Evolutionary conservation across 768 basidiomycete species (phyloP).

Genomic region (Agrocybe chaxingu): DNA sequence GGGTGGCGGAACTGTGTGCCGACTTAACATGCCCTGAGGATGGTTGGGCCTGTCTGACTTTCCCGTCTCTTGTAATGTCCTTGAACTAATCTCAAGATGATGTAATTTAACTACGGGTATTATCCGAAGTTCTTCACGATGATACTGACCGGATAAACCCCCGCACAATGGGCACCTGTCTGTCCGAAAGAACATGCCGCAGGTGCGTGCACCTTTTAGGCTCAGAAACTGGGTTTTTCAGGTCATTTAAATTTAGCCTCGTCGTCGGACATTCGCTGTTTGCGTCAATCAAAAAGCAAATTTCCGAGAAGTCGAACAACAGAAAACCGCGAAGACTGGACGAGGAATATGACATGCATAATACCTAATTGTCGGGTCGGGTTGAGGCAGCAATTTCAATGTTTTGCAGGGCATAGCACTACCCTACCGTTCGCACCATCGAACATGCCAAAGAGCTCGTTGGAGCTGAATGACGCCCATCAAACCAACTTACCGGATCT

Average conservation of each 20-base stretch:
- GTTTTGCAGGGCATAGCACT: too few relatives aligned
- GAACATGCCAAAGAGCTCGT: too few relatives aligned
- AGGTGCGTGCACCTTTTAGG: constrained; percentile 14
- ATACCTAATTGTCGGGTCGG: not conserved
- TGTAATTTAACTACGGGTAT: not conserved
- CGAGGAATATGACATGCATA: not conserved
- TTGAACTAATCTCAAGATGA: not conserved
- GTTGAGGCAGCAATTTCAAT: too few relatives aligned
- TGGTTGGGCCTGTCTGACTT: not conserved
- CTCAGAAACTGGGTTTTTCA: constrained; percentile 1
- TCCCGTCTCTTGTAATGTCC: constrained; percentile 1
- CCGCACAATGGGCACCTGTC: too few relatives aligned
- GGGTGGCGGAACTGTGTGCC: constrained; percentile 69
- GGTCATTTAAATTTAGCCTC: not conserved
- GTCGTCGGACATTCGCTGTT: not conserved
- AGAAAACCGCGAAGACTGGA: not conserved
- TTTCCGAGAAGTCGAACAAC: constrained; percentile 7
- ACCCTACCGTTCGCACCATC: too few relatives aligned
- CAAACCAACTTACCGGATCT: too few relatives aligned
- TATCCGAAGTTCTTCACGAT: too few relatives aligned
- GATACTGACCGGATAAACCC: too few relatives aligned
- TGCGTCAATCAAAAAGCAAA: constrained; percentile 6
- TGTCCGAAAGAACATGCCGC: not conserved
- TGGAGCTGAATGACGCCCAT: too few relatives aligned
- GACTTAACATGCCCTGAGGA: constrained; percentile 44